These are phyloP conservation scores for Gnomoniopsis sp. DNA, from an alignment of 2,329 filamentous ascomycete genomes.

Conservation along the genomic window DNA sequence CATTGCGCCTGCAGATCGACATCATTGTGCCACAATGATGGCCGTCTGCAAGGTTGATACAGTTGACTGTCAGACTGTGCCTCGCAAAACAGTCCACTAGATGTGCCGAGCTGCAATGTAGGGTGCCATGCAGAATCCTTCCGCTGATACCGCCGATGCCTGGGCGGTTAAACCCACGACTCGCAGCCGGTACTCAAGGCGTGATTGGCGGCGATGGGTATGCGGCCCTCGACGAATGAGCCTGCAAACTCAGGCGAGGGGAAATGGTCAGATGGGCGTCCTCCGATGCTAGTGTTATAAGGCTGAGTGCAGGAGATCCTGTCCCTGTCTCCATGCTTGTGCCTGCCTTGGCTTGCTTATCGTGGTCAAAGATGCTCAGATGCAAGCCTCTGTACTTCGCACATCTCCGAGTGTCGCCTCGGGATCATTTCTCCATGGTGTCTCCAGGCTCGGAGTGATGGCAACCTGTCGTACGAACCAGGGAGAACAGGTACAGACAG, in stretches of 20 bases:
- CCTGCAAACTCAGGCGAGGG: background rate
- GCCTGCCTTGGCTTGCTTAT: background rate
- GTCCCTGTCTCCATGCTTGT: background rate
- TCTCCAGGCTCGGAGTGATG: background rate
- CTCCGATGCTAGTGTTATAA: background rate
- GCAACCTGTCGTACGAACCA: background rate
- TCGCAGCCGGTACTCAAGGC: background rate
- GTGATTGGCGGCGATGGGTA: background rate
- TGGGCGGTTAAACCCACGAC: background rate
- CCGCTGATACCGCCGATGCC: slow-evolving; percentile 11
- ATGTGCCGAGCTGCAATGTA: slow-evolving; percentile 1
- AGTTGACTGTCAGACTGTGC: too few species aligned
- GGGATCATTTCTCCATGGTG: background rate
- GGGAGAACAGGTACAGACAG: background rate
- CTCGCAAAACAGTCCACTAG: too few species aligned
- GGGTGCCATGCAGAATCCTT: slow-evolving; percentile 7
- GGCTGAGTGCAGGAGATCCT: background rate
- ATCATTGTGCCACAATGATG: slow-evolving; percentile 4
- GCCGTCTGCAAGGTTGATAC: background rate
- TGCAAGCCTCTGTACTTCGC: too few species aligned
- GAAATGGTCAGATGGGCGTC: background rate
- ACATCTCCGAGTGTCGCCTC: background rate
- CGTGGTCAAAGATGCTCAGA: background rate
- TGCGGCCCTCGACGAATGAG: background rate
- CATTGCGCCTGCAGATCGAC: background rate